Evolutionary conservation across 164 flowering plant species (phyloP).

Genomic region (Vitis labrusca): DNA sequence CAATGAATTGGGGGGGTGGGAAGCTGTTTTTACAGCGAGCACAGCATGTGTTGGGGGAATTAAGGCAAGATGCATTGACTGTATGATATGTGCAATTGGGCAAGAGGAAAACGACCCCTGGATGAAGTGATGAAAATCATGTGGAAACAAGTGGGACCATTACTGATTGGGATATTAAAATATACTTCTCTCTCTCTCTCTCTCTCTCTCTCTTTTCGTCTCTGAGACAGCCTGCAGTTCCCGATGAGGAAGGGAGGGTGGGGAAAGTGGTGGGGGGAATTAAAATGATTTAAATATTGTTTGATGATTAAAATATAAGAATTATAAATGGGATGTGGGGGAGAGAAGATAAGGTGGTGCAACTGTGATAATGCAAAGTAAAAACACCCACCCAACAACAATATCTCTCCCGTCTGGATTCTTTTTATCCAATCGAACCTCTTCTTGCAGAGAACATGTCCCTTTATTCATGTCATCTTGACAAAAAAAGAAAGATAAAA

Average conservation of each 20-base stretch:
- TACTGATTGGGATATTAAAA: neutral
- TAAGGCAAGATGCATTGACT: constrained; percentile 6
- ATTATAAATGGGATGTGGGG: constrained; percentile 30
- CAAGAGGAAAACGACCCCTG: constrained; percentile 10
- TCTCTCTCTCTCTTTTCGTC: neutral
- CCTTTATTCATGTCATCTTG: constrained; percentile 39
- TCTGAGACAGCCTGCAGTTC: constrained; percentile 30
- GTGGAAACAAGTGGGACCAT: constrained; percentile 26
- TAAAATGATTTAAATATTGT: neutral
- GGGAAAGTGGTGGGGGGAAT: constrained; percentile 16
- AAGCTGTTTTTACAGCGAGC: too few relatives aligned
- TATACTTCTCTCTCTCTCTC: neutral
- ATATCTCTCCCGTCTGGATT: constrained; percentile 46
- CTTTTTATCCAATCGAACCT: constrained; percentile 55
- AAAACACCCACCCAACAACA: constrained; percentile 42
- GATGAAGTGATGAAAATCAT: constrained; percentile 27
- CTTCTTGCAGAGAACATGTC: constrained; percentile 58
- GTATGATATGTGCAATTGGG: constrained; percentile 21
- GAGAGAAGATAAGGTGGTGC: constrained; percentile 59
- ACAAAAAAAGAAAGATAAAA: neutral
- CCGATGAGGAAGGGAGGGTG: constrained; percentile 35
- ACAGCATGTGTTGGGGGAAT: neutral
- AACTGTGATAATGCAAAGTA: constrained; percentile 37
- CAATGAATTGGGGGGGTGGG: neutral
- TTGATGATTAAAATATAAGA: neutral